A percentile compares a stretch with the other conserved stretches of the same genome.
phyloP scores from a whole-genome alignment of 2,329 filamentous ascomycete genomes.

The Aspergillus calidoustus region DNA sequence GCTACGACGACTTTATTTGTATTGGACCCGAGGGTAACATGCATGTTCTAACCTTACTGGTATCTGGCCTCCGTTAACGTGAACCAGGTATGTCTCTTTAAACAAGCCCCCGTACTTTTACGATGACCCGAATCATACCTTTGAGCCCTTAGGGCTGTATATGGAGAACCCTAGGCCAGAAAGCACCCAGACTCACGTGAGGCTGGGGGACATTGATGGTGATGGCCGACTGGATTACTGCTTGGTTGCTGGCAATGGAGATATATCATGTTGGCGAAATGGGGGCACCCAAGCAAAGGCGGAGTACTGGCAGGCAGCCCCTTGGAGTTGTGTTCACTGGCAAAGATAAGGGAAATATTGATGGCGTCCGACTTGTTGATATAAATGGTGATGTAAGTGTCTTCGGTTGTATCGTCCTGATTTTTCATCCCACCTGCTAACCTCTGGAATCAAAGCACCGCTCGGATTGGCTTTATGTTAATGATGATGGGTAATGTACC shows the following conservation, averaged over 20 bases:
- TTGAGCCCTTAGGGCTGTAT: background rate
- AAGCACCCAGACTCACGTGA: constrained; percentile 22
- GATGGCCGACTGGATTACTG: constrained; percentile 44
- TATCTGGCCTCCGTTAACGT: constrained; percentile 27
- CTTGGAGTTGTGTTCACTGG: background rate
- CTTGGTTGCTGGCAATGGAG: constrained; percentile 28
- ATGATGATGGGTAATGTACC: background rate
- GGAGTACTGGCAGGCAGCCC: background rate
- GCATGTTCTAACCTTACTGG: too few relatives aligned
- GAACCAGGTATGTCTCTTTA: constrained; percentile 23
- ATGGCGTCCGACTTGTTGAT: constrained; percentile 5
- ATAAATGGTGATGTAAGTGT: constrained; percentile 10
- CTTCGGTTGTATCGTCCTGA: background rate
- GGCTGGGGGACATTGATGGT: constrained; percentile 40
- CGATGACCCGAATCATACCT: too few relatives aligned
- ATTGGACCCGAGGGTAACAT: constrained; percentile 27
- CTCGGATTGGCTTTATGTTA: background rate
- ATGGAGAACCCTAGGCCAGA: background rate
- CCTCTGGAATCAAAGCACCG: background rate
- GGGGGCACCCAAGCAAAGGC: background rate
- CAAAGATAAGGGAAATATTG: constrained; percentile 1
- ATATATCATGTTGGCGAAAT: constrained; percentile 28
- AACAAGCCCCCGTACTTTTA: too few relatives aligned
- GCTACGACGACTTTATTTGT: constrained; percentile 34
- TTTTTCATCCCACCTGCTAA: background rate